Evolutionary conservation across 768 basidiomycete genomes (phyloP), one percentile per base, ranked within the genome.

Genomic region (Lactifluus pinguis): DNA sequence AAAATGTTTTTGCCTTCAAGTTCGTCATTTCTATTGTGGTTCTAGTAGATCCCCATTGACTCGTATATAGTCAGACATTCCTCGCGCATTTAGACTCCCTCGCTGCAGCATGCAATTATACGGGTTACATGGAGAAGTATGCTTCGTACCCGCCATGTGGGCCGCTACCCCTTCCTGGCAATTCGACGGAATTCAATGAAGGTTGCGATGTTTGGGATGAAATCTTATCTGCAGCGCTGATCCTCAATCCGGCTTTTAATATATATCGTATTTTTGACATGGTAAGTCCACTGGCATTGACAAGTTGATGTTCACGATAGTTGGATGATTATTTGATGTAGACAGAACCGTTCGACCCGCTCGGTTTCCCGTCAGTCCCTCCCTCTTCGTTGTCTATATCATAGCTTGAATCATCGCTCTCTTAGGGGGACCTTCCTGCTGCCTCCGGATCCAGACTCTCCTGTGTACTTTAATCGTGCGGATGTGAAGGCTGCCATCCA

Each of bases 261-360:
- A 77, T 88, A 7, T 91, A 90, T 68, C 80, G 85, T 21, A 86
- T 90, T 57, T 86, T 87, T 71, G 87, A 89, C 67, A 86, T 82
- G 19, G 78, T 73, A 53, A 61, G 79, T 13, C 1, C 9, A 11
- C 15, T 67, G 6, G 32, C 64, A 14, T 6, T 34, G 6, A 2
- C 25, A 25, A 25, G 25, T 39, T 47, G 9, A 3, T 11, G 17
- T 32, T 45, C 29, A 54, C 1, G 15, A 4, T 17, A 10, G 4
- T 39, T 10, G 66, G n/a, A 67, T 34, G 58, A 4, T 11, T 6
- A 14, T 30, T 36, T 8, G 13, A 0, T 29, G 11, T 48, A 76
- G 65, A 87, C 75, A 71, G 76, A 86, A 45, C 73, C 85, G 13
- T 89, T 86, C 87, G 87, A 89, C 62, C 86, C 89, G 6, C 83